Percentiles rank a stretch among this genome's conserved stretches.
Conservation (phyloP, 257 asterid species). For the Lavandula angustifolia region DNA sequence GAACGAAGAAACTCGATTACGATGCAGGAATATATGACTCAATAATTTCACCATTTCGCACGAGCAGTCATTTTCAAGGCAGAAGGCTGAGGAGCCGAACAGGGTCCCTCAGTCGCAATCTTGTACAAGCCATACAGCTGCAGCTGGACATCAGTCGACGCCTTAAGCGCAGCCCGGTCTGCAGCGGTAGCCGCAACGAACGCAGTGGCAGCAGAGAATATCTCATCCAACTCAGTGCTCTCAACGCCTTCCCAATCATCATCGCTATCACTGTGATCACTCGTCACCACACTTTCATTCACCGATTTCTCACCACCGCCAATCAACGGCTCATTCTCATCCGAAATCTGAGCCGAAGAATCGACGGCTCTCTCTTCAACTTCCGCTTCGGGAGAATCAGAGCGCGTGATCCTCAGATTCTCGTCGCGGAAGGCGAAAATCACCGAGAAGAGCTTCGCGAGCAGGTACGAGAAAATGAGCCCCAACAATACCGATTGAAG, state of each 20-base stretch:
- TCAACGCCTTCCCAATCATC: constrained; percentile 99
- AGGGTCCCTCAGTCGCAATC: constrained; percentile 98
- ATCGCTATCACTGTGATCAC: constrained; percentile 56
- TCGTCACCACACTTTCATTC: constrained; percentile 29
- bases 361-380: constrained; percentile 33
- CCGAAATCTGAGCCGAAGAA: constrained; percentile 35
- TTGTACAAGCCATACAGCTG: constrained; percentile 86
- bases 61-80: constrained; percentile 94
- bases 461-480: constrained; percentile 74
- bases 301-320: constrained; percentile 30
- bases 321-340: constrained; percentile 57
- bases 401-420: constrained; percentile 77
- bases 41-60: constrained; percentile 73
- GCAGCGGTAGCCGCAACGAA: constrained; percentile 95
- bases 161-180: constrained; percentile 63
- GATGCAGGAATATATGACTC: constrained; percentile 13
- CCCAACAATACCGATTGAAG: constrained; percentile 74
- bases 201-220: constrained; percentile 92
- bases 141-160: constrained; percentile 82
- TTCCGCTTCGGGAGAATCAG: constrained; percentile 43
- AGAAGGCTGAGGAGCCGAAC: constrained; percentile 81
- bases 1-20: background rate
- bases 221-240: constrained; percentile 94
- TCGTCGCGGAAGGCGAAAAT: constrained; percentile 89
- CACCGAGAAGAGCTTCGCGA: constrained; percentile 85